Evolutionary conservation across 1,139 yeast species (phyloP).

Genomic region (Taiozyma sp.): DNA sequence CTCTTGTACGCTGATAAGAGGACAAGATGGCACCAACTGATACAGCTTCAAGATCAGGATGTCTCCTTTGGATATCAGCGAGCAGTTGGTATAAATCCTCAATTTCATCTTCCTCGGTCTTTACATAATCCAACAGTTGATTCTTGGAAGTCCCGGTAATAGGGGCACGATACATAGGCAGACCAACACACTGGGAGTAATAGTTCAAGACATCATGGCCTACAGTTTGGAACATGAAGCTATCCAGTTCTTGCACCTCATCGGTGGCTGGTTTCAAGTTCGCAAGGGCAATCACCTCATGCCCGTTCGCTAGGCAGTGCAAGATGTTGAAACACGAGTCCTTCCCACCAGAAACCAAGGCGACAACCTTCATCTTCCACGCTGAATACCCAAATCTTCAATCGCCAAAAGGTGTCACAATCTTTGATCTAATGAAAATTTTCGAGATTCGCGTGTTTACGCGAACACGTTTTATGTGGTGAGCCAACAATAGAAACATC

Average conservation of each 20-base stretch:
- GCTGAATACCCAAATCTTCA: no score
- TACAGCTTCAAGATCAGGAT: conserved; percentile 79
- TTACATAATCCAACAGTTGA: conserved; percentile 60
- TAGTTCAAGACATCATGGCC: conserved; percentile 74
- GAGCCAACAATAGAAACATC: no score
- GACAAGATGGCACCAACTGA: conserved; percentile 95
- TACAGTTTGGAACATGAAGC: conserved; percentile 98
- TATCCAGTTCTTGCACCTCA: conserved; percentile 64
- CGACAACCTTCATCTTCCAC: conserved; percentile 77
- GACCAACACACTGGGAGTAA: conserved; percentile 65
- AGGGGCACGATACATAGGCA: conserved; percentile 72
- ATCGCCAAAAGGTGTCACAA: background rate
- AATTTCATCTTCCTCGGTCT: conserved; percentile 72
- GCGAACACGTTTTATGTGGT: no score
- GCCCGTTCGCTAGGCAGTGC: conserved; percentile 79
- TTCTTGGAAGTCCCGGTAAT: conserved; percentile 62
- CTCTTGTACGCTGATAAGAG: conserved; percentile 88
- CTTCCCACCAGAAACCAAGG: conserved; percentile 91
- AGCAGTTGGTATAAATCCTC: conserved; percentile 67
- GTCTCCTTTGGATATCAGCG: conserved; percentile 36
- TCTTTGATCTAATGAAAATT: background rate
- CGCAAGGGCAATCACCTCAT: conserved; percentile 77
- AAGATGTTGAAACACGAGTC: conserved; percentile 88
- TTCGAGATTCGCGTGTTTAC: background rate
- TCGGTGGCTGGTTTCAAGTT: conserved; percentile 62